These are phyloP conservation scores for Alopecurus myosuroides DNA, from an alignment of 176 grass and related monocot genomes.

Conservation along the genomic window DNA sequence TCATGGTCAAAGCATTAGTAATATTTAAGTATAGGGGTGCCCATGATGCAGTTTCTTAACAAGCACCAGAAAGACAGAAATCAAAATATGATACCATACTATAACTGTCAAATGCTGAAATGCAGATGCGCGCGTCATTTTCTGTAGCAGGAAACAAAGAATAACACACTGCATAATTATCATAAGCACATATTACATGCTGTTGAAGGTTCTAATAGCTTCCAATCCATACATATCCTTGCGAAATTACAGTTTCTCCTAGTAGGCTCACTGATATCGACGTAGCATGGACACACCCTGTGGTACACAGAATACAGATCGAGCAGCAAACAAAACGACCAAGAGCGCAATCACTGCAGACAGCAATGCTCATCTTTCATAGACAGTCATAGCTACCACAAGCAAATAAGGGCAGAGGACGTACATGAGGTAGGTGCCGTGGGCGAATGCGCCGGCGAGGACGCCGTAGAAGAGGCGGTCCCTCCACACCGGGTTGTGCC, in stretches of 20 bases:
- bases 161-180: background rate
- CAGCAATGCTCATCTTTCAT: background rate
- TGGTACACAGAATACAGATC: background rate
- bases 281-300: background rate
- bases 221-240: background rate
- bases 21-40: too few species aligned
- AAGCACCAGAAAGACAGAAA: background rate
- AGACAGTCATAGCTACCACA: background rate
- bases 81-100: background rate
- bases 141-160: background rate
- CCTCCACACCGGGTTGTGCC: slow-evolving; percentile 79
- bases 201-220: background rate
- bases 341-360: slow-evolving; percentile 7
- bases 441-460: slow-evolving; percentile 79
- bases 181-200: background rate
- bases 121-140: background rate
- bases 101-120: background rate
- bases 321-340: background rate
- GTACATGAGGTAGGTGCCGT: slow-evolving; percentile 91
- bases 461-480: slow-evolving; percentile 92
- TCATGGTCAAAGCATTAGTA: background rate
- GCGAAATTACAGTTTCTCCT: background rate
- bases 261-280: background rate
- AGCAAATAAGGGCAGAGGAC: background rate
- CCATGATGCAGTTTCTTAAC: background rate